Conservation (phyloP, 495 filamentous ascomycete genomes). For the Penicillium steckii region DNA sequence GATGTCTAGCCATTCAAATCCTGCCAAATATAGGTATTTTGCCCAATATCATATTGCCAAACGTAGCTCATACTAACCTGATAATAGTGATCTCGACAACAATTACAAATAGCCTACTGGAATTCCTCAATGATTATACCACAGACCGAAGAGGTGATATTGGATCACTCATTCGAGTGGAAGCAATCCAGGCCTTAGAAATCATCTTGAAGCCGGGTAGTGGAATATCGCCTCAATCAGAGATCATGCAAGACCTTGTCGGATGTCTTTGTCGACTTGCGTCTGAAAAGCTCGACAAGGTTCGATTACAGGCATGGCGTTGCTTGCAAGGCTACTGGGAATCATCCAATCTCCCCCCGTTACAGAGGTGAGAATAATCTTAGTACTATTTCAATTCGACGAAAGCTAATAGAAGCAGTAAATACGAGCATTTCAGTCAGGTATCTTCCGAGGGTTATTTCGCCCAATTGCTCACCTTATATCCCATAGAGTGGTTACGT, state of each 20-base stretch:
- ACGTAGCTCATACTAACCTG: constrained; percentile 3
- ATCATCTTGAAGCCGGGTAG: constrained; percentile 27
- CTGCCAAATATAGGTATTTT: constrained; percentile 41
- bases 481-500: constrained; percentile 38
- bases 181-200: constrained; percentile 66
- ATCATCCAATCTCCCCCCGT: constrained; percentile 29
- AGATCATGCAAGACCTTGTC: constrained; percentile 31
- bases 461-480: constrained; percentile 39
- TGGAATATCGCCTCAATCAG: constrained; percentile 3
- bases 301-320: constrained; percentile 66
- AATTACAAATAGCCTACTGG: constrained; percentile 34
- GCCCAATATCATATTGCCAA: not conserved
- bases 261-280: constrained; percentile 64
- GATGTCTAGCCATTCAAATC: constrained; percentile 53
- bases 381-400: not conserved
- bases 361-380: constrained; percentile 28
- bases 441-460: constrained; percentile 46
- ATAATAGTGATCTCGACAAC: constrained; percentile 26
- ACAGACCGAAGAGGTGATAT: constrained; percentile 84
- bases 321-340: constrained; percentile 46
- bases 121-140: constrained; percentile 81
- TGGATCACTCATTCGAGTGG: constrained; percentile 76
- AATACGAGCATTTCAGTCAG: constrained; percentile 46
- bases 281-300: constrained; percentile 85
- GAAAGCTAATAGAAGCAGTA: constrained; percentile 30